phyloP scores from a whole-genome alignment of 495 filamentous ascomycete genomes.

The Neurospora sp. region DNA sequence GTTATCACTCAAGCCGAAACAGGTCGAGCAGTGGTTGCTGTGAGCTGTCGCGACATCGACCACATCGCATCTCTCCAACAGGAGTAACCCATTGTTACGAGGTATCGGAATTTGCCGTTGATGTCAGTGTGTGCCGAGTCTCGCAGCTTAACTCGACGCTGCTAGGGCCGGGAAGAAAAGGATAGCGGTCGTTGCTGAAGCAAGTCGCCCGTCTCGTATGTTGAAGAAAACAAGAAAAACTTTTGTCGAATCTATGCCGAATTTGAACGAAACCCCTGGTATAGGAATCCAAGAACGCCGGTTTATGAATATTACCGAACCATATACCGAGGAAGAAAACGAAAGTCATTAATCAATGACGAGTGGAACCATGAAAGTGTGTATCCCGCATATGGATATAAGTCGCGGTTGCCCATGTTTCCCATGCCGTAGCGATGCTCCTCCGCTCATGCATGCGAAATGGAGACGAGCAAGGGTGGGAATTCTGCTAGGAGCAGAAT shows the following conservation, averaged over 20 bases:
- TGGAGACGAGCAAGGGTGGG: background rate
- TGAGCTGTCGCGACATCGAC: background rate
- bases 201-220: background rate
- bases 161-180: background rate
- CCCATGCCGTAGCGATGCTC: background rate
- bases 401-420: background rate
- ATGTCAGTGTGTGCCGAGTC: background rate
- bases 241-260: slow-evolving; percentile 25
- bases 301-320: slow-evolving; percentile 20
- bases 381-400: background rate
- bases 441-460: background rate
- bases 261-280: slow-evolving; percentile 8
- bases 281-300: slow-evolving; percentile 25
- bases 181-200: background rate
- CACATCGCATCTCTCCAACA: background rate
- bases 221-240: slow-evolving; percentile 3
- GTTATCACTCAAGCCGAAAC: background rate
- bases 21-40: background rate
- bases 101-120: background rate
- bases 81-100: background rate
- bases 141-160: background rate
- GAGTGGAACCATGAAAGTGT: slow-evolving; percentile 1
- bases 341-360: slow-evolving; percentile 18
- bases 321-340: slow-evolving; percentile 22
- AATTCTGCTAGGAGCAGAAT: background rate